These are phyloP conservation scores for Fusarium sp. DNA, from an alignment of 2,329 filamentous ascomycete genomes.

Conservation along the genomic window DNA sequence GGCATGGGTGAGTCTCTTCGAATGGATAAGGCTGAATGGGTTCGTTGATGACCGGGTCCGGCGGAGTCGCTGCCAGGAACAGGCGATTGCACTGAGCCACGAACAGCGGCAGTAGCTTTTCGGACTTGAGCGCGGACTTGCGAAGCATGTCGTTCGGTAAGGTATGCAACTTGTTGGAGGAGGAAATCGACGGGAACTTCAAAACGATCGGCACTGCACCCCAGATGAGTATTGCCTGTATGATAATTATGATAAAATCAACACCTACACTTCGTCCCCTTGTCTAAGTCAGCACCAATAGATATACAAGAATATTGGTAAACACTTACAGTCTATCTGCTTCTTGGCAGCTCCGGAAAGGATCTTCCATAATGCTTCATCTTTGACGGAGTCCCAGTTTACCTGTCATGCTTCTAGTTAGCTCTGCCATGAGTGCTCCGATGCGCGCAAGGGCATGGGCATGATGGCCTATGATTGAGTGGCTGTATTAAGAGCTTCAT, in stretches of 20 bases:
- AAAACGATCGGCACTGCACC: slow-evolving; percentile 76
- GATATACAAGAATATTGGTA: background rate
- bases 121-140: slow-evolving; percentile 92
- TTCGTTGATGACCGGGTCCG: slow-evolving; percentile 55
- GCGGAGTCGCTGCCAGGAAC: slow-evolving; percentile 63
- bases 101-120: slow-evolving; percentile 72
- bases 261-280: slow-evolving; percentile 82
- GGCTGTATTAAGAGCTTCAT: slow-evolving; percentile 50
- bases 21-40: slow-evolving; percentile 67
- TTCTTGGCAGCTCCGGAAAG: slow-evolving; percentile 84
- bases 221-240: slow-evolving; percentile 40
- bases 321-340: slow-evolving; percentile 83
- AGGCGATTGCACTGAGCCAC: slow-evolving; percentile 70
- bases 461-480: slow-evolving; percentile 31
- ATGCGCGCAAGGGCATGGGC: slow-evolving; percentile 24
- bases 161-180: slow-evolving; percentile 91
- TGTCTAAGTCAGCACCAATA: slow-evolving; percentile 36
- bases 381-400: slow-evolving; percentile 88
- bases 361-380: slow-evolving; percentile 89
- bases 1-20: slow-evolving; percentile 68
- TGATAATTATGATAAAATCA: slow-evolving; percentile 31
- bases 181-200: slow-evolving; percentile 89
- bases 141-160: slow-evolving; percentile 90
- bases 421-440: slow-evolving; percentile 31
- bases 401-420: slow-evolving; percentile 66